phyloP scores from a whole-genome alignment of 768 basidiomycete genomes.

The Sarcodon aspratus region DNA sequence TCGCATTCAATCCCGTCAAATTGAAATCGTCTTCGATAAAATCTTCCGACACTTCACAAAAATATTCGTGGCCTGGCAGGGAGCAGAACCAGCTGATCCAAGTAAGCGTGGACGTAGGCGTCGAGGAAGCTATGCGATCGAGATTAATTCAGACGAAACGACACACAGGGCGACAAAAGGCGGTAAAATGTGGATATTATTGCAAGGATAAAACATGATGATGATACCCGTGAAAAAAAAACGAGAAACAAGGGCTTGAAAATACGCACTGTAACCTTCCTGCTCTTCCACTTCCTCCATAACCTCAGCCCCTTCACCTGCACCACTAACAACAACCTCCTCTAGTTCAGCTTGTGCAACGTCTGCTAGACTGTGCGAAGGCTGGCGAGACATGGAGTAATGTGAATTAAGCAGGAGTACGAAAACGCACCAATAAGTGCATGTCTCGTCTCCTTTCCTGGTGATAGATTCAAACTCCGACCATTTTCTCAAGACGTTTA shows the following conservation, averaged over 20 bases:
- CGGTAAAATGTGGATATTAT: slow-evolving; percentile 2
- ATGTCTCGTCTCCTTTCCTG: too few relatives aligned
- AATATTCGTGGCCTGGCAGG: slow-evolving; percentile 92
- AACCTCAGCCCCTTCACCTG: slow-evolving; percentile 58
- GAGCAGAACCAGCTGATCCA: slow-evolving; percentile 98
- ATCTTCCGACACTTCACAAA: slow-evolving; percentile 95
- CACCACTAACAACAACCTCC: slow-evolving; percentile 49
- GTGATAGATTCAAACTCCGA: too few relatives aligned
- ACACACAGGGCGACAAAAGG: neutral
- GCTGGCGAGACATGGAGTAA: slow-evolving; percentile 10
- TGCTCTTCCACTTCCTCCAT: slow-evolving; percentile 66
- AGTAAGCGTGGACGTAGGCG: slow-evolving; percentile 83
- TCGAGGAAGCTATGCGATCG: slow-evolving; percentile 58
- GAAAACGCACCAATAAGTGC: too few relatives aligned
- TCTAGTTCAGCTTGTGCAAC: slow-evolving; percentile 28
- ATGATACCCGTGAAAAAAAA: neutral
- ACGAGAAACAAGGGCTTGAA: slow-evolving; percentile 2
- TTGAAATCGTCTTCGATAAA: slow-evolving; percentile 99
- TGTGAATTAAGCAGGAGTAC: neutral
- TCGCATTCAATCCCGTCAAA: slow-evolving; percentile 85
- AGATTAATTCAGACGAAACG: slow-evolving; percentile 6
- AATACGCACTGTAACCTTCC: slow-evolving; percentile 68
- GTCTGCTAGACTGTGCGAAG: slow-evolving; percentile 6
- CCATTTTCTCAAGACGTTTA: too few relatives aligned
- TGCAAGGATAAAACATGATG: slow-evolving; percentile 3